These are phyloP conservation scores for Apodospora peruviana DNA, from an alignment of 495 filamentous ascomycete genomes.

Conservation along the genomic window DNA sequence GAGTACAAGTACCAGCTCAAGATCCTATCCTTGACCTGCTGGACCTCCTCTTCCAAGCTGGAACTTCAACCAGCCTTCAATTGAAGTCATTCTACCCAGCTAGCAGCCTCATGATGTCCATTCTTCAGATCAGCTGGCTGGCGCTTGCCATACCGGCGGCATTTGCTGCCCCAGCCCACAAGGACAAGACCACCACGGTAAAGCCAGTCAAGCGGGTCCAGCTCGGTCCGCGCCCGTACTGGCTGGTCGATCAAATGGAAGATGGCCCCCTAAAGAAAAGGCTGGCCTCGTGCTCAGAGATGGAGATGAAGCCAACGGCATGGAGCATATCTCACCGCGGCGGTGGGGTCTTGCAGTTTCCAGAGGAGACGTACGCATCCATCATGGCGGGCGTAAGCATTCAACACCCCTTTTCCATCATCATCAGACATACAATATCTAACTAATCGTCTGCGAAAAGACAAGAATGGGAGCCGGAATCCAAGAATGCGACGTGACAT, in stretches of 20 bases:
- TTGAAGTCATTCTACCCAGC: too few species aligned
- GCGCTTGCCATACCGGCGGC: too few species aligned
- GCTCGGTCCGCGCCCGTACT: conserved; percentile 54
- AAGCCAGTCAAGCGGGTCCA: conserved; percentile 33
- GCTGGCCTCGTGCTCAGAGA: conserved; percentile 48
- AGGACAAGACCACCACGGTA: conserved; percentile 8
- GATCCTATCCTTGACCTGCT: too few species aligned
- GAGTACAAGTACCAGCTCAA: too few species aligned
- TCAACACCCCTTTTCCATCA: too few species aligned
- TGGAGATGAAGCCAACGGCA: conserved; percentile 27
- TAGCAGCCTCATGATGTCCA: too few species aligned
- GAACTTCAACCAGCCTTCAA: too few species aligned
- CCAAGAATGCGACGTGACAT: conserved; percentile 59
- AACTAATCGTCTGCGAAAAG: too few species aligned
- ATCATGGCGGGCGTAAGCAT: conserved; percentile 40
- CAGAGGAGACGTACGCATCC: conserved; percentile 52
- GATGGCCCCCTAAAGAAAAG: conserved; percentile 49
- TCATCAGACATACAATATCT: too few species aligned
- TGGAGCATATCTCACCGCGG: conserved; percentile 57
- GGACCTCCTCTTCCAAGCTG: too few species aligned
- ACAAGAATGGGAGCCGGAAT: conserved; percentile 59
- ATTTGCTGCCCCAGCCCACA: conserved; percentile 13
- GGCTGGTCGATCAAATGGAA: conserved; percentile 55
- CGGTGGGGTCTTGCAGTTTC: conserved; percentile 52
- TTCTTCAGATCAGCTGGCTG: too few species aligned